Base-by-base conservation (phyloP, 177 flowering plant genomes). In the Vitis hybrid region DNA sequence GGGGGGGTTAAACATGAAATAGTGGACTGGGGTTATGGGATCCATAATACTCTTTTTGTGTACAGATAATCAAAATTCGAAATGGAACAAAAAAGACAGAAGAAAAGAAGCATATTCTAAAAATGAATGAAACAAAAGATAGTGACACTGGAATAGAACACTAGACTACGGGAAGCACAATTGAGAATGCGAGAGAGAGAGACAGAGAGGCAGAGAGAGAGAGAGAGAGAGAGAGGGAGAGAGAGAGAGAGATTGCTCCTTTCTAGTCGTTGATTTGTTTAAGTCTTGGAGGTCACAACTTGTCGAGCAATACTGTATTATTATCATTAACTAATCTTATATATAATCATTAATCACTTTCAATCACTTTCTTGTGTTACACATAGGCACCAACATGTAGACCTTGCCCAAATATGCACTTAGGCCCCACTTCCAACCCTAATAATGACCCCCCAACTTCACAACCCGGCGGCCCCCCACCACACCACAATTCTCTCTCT, bases 41-140 rank as follows among this genome's bases (percentile, higher is more conserved):
- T 26, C 30, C 30, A 26, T 26, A 26, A 26, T 26, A 26, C 30
- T 26, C 30, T 26, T 2, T 57, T 65, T 48, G 49, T 39, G 76
- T 62, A 73, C 71, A 66, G 68, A 56, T 72, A 69, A 76, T 76
- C 65, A 74, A 72, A 67, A n/a, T 15, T 26, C 30, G 50, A 7
- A 65, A 73, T 39, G 45, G 61, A 50, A 57, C 50, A 18, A 49
- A 56, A 12, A 17, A 57, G 62, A 26, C 7, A 62, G 11, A 58
- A 45, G 32, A 14, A 76, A 48, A 51, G 66, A 61, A 60, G 74
- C 64, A 79, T 79, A 79, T 77, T 82, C 79, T 51, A 39, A 69
- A 67, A 64, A n/a, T 58, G 80, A 71, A 83, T 64, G 75, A 84
- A 79, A 84, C 89, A 86, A 86, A 79, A 80, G 82, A 79, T 66